Evolutionary conservation across 2,329 filamentous ascomycete species (phyloP), one percentile per base, ranked within the genome.

Genomic region (Lecanicillium sp.): DNA sequence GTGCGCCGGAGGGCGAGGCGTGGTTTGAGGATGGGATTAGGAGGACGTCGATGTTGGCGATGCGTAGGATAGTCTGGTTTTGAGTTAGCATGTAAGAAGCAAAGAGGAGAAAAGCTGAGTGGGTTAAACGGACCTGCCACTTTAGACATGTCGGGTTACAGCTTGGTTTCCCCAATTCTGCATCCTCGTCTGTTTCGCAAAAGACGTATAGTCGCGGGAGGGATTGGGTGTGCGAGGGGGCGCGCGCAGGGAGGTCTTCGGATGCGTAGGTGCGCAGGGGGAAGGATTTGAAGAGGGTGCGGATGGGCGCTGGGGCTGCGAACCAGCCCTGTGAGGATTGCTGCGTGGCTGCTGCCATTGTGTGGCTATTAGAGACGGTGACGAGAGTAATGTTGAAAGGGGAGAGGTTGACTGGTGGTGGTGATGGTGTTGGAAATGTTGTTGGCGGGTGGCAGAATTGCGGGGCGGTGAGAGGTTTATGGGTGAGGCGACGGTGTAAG

Each of bases 141-240:
- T 90, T 95, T 54, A 96, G 69, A 67, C 92, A 98, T 42, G 80
- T 78, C 9, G 92, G 92, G 57, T 96, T 96, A 64, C 83, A 94
- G 47, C 86, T 94, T 18, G 88, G 84, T 20, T 68, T 63, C 4
- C 78, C 79, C 29, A 55, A 55, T 40, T 60, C 58, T 25, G 79
- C 83, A 51, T 78, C 82, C n/a, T 71, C 64, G 2, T 75, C 65
- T 12, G 22, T 25, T 72, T 76, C 43, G 77, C 74, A 61, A 95
- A 25, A 96, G 41, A 95, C 70, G 58, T 88, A 88, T 8, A 98
- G 68, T 9, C 76, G 71, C 45, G 73, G 68, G 5, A 66, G 56
- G 15, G 56, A 44, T 44, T 50, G 47, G 38, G 63, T 55, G 37
- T 52, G 64, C 22, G 67, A 70, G 54, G 55, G 19, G 4, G 73